Base-by-base conservation (phyloP, 192 early-diverging fungal species). In the Lobulomyces angularis region DNA sequence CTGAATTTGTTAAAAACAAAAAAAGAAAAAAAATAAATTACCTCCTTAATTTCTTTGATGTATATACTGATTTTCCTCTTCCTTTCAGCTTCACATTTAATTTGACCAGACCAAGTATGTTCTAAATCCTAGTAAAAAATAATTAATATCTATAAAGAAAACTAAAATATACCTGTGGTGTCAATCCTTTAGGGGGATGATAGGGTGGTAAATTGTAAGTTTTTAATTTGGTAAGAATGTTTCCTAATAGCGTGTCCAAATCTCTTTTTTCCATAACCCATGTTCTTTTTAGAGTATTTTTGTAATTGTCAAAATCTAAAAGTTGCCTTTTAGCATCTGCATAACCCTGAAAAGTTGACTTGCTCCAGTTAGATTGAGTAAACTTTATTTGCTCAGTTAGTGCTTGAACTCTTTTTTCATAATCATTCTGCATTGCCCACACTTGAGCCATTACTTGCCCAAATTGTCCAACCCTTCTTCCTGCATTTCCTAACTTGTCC, bases 201-300 rank as follows among this genome's bases (percentile, higher is more conserved):
- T 92, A 97, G 9, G 87, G 77, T 21, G 70, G 64, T 34, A 95
- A 61, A 36, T 91, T 86, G 56, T 97, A 97, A 0, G 93, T 97
- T 50, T 84, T 88, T 14, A 90, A 69, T 65, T 97, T 97, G 36
- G 90, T 97, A 50, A 90, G 87, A 50, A 97, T 93, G 51, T 97
- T 93, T 16, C 91, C 84, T 30, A 97, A 64, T 27, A 97, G 60
- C 23, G 81, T 81, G 51, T 92, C 91, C 8, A 97, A 46, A 52
- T 95, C 89, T 16, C 82, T 74, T 43, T 90, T 88, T 50, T 91
- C 90, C 41, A 82, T 61, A 3, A 93, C 83, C 89, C 89, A 93
- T 35, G 51, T 47, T n/a, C 89, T 68, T 62, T 91, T 91, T 8
- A 63, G 50, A 1, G 71, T 69, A 16, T 51, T 75, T 61, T 97